Conservation (phyloP, 202 grass and related monocot genomes). For the Dendrocalamus latiflorus region DNA sequence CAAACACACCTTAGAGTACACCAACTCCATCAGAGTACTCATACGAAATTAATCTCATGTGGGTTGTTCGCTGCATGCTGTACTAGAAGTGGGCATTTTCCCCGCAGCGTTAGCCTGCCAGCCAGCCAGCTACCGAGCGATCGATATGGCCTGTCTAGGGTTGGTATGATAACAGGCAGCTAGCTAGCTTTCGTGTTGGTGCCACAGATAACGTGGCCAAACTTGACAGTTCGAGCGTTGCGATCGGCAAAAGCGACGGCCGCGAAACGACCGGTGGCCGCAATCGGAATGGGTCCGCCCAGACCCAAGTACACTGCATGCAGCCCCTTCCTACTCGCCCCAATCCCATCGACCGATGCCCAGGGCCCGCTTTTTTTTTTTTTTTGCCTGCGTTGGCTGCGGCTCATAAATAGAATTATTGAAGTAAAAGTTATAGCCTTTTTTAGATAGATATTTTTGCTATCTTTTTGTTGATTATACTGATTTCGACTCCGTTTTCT, state of each 20-base stretch:
- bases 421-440: too few relatives aligned
- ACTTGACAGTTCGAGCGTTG: slow-evolving; percentile 34
- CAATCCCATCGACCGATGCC: too few relatives aligned
- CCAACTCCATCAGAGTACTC: too few relatives aligned
- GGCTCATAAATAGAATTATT: too few relatives aligned
- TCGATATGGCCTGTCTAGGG: background rate
- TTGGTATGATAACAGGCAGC: slow-evolving; percentile 8
- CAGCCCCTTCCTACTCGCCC: background rate
- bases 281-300: background rate
- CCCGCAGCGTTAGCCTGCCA: background rate
- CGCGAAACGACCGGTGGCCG: background rate
- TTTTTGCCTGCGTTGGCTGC: too few relatives aligned
- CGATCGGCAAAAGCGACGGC: slow-evolving; percentile 39
- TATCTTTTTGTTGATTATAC: too few relatives aligned
- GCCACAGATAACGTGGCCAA: slow-evolving; percentile 11
- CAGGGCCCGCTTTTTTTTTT: too few relatives aligned
- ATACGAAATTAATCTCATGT: background rate
- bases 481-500: too few relatives aligned
- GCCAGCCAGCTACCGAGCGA: background rate
- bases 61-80: background rate
- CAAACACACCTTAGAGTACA: too few relatives aligned
- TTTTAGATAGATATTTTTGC: too few relatives aligned
- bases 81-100: background rate
- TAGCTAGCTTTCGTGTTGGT: slow-evolving; percentile 24
- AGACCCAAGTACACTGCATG: slow-evolving; percentile 34